These are phyloP conservation scores for Periconia sp. DNA, from an alignment of 2,329 filamentous ascomycete species.

Conservation along the genomic window DNA sequence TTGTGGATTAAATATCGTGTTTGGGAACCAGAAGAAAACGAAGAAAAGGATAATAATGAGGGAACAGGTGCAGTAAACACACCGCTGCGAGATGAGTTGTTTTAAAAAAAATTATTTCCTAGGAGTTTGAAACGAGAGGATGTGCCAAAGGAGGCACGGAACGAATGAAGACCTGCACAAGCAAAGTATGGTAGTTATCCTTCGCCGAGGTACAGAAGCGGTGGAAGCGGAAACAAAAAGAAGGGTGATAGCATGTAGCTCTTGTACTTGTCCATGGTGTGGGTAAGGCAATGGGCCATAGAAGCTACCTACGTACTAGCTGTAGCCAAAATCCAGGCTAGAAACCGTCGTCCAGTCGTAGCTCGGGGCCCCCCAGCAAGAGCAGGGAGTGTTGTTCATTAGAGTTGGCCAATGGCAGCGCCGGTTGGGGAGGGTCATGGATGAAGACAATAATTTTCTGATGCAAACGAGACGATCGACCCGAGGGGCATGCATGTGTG, in stretches of 20 bases:
- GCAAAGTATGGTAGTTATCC: slow-evolving; percentile 23
- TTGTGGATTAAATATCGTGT: not conserved
- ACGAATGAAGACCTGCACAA: slow-evolving; percentile 9
- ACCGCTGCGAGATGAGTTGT: not conserved
- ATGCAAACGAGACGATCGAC: not conserved
- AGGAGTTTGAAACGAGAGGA: slow-evolving; percentile 1
- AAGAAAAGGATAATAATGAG: not conserved
- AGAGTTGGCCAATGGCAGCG: not conserved
- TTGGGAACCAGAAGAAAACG: not conserved
- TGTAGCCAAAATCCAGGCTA: not conserved
- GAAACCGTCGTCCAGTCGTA: not conserved
- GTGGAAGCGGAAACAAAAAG: slow-evolving; percentile 14
- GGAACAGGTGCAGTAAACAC: not conserved
- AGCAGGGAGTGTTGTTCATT: not conserved
- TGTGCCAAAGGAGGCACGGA: slow-evolving; percentile 2
- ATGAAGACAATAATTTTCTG: not conserved
- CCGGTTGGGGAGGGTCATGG: not conserved
- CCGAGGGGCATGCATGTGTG: not conserved
- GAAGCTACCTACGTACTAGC: not conserved
- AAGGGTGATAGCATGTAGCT: slow-evolving; percentile 6
- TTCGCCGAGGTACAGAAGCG: slow-evolving; percentile 22
- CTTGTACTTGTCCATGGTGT: not conserved
- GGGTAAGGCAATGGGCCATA: not conserved
- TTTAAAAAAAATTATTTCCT: not conserved
- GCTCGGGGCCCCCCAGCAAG: not conserved